Conservation (phyloP, 176 grass and related monocot species). For the Ananas comosus region DNA sequence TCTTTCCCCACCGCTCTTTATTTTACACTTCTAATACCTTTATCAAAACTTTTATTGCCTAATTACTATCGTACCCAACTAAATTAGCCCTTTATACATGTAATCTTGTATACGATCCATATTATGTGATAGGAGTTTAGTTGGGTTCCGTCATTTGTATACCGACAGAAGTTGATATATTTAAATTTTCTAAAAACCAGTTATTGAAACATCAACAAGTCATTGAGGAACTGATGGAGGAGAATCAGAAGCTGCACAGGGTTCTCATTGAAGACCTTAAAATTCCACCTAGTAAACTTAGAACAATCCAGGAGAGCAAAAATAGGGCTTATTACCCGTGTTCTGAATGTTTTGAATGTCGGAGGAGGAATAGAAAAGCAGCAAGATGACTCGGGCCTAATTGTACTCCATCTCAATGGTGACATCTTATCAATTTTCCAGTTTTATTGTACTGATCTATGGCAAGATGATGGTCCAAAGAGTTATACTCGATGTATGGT, state of each 20-base stretch:
- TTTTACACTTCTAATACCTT: too few relatives aligned
- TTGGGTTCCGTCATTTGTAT: not conserved
- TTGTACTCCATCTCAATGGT: not conserved
- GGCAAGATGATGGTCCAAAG: too few relatives aligned
- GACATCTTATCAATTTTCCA: not conserved
- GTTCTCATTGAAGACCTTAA: constrained; percentile 77
- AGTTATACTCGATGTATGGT: too few relatives aligned
- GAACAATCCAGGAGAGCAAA: constrained; percentile 19
- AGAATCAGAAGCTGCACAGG: constrained; percentile 59
- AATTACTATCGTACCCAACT: not conserved
- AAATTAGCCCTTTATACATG: not conserved
- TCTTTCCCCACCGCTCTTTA: too few relatives aligned
- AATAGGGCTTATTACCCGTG: constrained; percentile 47
- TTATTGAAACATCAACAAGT: constrained; percentile 69
- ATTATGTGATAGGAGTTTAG: not conserved
- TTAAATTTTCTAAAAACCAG: constrained; percentile 17
- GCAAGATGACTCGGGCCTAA: constrained; percentile 34
- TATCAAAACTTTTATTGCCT: too few relatives aligned
- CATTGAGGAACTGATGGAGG: constrained; percentile 58
- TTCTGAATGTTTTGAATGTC: constrained; percentile 90
- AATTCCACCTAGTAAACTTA: constrained; percentile 51
- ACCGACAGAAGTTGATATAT: not conserved
- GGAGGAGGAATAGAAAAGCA: constrained; percentile 44
- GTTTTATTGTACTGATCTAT: too few relatives aligned
- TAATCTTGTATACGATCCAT: too few relatives aligned